Base-by-base conservation (phyloP, 2,329 filamentous ascomycete genomes). In the Hypoxylon sp. region DNA sequence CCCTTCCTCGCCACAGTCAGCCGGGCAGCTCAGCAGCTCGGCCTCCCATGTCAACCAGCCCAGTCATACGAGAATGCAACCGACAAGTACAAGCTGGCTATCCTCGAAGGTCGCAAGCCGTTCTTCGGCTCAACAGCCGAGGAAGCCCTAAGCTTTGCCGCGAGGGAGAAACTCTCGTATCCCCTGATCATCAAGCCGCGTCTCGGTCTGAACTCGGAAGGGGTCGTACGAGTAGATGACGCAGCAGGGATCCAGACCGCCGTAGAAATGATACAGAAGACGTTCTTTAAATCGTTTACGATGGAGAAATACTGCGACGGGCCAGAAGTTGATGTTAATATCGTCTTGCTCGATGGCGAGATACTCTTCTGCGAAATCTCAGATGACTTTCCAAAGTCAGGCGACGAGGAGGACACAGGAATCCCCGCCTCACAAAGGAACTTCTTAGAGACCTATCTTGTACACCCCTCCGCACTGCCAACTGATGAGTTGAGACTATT, bases 131-230 rank as follows among this genome's bases (percentile, higher is more conserved):
- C 69, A 4, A 70, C 56, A 12, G 61, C 71, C 11, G 64, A 69
- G 16, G 73, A 73, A 22, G 71, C 72, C 1, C 7, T 70, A 9
- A 32, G 48, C 1, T 68, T 70, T 24, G 53, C 64, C 12, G 11
- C 32, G 5, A 36, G 46, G 4, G 67, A 69, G n/a, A 46, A 62
- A 4, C 62, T 74, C 2, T 22, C 52, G 3, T 74, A 71, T 22
- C 73, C 73, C 2, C 30, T 75, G 6, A 73, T 75, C n/a, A 60
- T 75, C 54, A 75, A 75, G 54, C 73, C 73, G 9, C 66, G 71
- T 42, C 64, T 72, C 32, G 73, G 72, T 3, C 57, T 74, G 0
- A 74, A 73, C 57, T 75, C 73, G 8, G 72, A 75, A 32, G 72
- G 72, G 3, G 71, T 75, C 14, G 67, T 72, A 8, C 70, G 72